Base-by-base conservation (phyloP, 805 yeast species). In the Wilhelminamyces savonicus region DNA sequence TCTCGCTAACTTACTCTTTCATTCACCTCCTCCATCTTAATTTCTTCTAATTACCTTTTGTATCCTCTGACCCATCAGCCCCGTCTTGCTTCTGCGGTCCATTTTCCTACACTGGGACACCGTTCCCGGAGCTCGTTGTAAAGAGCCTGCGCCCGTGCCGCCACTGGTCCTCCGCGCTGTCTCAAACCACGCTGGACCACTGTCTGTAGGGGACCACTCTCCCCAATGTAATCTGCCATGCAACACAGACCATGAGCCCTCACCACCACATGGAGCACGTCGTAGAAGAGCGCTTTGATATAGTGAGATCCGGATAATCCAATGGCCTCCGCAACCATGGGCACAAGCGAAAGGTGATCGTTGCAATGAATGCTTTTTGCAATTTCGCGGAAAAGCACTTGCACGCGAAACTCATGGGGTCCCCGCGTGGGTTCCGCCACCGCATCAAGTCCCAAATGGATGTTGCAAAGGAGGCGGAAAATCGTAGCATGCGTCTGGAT, bases 171-270 rank as follows among this genome's bases (percentile, higher is more conserved):
- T 19, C 10, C 21, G 21, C 9, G 9, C 7, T 19, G 21, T 19
- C 9, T 7, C 7, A 19, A 19, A 19, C 7, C 7, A 21, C 6
- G 10, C 13, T 21, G 23, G 10, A 21, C 13, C 13, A 21, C 13
- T 11, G 5, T 21, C n/a, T 21, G 8, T 11, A 21, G 10, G 6
- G 7, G 10, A 13, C 13, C n/a, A 9, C 13, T 13, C 5, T 21
- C 23, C 23, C n/a, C 23, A 5, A 21, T 7, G 13, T 21, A 21
- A 9, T 21, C 11, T 21, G 7, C 33, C n/a, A 42, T 13, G 22
- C 46, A 42, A 27, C 46, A 42, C 11, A 12, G 26, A 8, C 38
- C 13, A 18, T 42, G 46, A 7, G 39, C 35, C 24, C 22, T 30
- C 11, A 42, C 22, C 7, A 42, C 19, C n/a, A 33, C 32, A 10